phyloP scores from a whole-genome alignment of 2,329 filamentous ascomycete species.

The Aphanocladium album region DNA sequence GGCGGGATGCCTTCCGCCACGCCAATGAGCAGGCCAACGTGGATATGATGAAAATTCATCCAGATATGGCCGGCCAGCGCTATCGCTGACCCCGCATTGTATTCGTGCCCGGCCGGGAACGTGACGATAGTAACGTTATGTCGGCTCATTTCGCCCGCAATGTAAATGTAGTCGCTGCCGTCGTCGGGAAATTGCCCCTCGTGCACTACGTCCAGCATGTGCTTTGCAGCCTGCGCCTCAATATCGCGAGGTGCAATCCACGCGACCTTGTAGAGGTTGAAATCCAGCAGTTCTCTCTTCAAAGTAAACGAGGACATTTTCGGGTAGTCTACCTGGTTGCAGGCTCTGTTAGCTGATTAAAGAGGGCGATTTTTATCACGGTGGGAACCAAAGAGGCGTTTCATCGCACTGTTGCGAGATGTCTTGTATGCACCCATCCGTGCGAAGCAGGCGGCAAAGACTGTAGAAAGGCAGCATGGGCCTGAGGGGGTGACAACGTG shows the following conservation, averaged over 20 bases:
- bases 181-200: constrained; percentile 24
- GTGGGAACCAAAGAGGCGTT: too few species aligned
- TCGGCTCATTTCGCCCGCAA: constrained; percentile 29
- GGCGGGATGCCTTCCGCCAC: constrained; percentile 31
- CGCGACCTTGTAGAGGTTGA: constrained; percentile 24
- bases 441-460: too few species aligned
- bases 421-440: too few species aligned
- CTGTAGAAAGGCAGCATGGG: too few species aligned
- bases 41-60: constrained; percentile 30
- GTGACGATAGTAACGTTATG: constrained; percentile 32
- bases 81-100: background rate
- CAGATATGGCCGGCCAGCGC: constrained; percentile 30
- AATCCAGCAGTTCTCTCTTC: constrained; percentile 13
- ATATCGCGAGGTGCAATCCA: constrained; percentile 23
- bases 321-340: too few species aligned
- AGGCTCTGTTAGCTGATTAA: too few species aligned
- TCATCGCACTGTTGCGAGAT: too few species aligned
- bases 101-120: constrained; percentile 18
- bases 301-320: too few species aligned
- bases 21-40: constrained; percentile 33
- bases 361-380: too few species aligned
- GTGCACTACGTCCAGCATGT: constrained; percentile 29
- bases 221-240: constrained; percentile 29
- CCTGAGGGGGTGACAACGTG: too few species aligned
- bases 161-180: constrained; percentile 32